Evolutionary conservation across 1,139 yeast genomes (phyloP), one percentile per base, ranked within the genome.

Genomic region (Yamadazyma sp.): DNA sequence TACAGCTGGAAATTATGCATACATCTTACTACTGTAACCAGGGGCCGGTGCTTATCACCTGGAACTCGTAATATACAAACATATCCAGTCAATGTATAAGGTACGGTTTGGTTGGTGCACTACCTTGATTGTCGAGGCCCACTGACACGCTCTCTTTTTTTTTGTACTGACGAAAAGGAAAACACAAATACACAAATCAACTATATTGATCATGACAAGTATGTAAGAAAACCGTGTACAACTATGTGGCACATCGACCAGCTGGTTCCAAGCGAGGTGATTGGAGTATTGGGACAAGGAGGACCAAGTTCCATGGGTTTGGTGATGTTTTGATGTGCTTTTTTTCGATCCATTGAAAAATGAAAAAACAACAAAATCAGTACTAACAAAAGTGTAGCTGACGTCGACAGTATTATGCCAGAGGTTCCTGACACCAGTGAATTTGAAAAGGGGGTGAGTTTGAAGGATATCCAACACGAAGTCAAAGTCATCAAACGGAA

Each of bases 401-500:
- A 49, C 22, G 49, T 50, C 33, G 54, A 50, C 20, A 48, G 38
- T 36, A 48, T 49, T 31, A 49, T 49, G 53, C 53, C 53, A 15
- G 53, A 49, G 36, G 44, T 47, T 32, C 51, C 53, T 24, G 53
- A 49, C 31, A 45, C 49, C 37, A 41, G 43, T 34, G 51, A 48
- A 14, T 46, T 42, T 24, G 51, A 49, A 31, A 47, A 41, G 35
- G 40, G 46, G 10, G 26, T 35, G 18, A 37, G 36, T 5, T 32
- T 45, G 31, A 45, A 41, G 24, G 45, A 44, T 15, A 41, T 51
- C 31, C 57, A 56, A 36, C 68, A 58, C 42, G 80, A 75, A 34
- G 64, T 75, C 40, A 77, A 75, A 56, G 73, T 88, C 45, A 80
- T 88, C 55, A 84, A 85, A 55, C 83, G 95, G 53, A 87, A 87